Base-by-base conservation (phyloP, 2,329 filamentous ascomycete genomes). In the Alternaria sp. region DNA sequence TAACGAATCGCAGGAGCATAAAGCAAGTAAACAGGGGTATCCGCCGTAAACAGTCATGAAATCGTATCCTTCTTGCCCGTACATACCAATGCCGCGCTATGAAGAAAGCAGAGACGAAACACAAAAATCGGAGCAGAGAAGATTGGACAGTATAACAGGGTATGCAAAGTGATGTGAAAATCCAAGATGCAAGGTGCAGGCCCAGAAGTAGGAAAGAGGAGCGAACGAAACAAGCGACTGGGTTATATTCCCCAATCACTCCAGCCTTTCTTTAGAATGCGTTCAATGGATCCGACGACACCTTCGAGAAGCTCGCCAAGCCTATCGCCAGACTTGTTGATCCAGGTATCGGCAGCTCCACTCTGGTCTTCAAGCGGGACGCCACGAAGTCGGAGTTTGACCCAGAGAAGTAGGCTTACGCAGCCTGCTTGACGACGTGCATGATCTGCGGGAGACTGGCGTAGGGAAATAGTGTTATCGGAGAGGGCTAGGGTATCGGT, bases 271-370 rank as follows among this genome's bases (percentile, higher is more conserved):
- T 59, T 51, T 47, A 78, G 61, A 16, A 77, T 67, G 28, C 71
- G 71, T 48, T 76, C 74, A n/a, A 78, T 51, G 7, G 70, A 70
- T 0, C 65, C 57, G 4, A 74, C 63, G 18, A 74, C 66, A 5
- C 70, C 67, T 28, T 75, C 69, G 16, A 76, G 59, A 5, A 77
- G 63, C 51, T 78, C 75, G 3, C 75, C 76, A 12, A 68, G 65
- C 2, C 68, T 54, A 18, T 72, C 69, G 3, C 62, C 66, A 38
- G 69, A 60, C n/a, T 57, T 41, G 30, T 59, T 53, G 9, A 56
- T 53, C 47, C 60, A 65, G 4, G 57, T 28, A 11, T 61, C 57
- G 12, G 63, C 53, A 18, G 64, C 46, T 16, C 56, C 63, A 36
- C 61, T 66, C 5, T 62, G 62, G 4, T 61, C 63, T 2, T 73